Evolutionary conservation across 805 yeast genomes (phyloP), one percentile per base, ranked within the genome.

Genomic region (Myxozyma vanderwaltii): DNA sequence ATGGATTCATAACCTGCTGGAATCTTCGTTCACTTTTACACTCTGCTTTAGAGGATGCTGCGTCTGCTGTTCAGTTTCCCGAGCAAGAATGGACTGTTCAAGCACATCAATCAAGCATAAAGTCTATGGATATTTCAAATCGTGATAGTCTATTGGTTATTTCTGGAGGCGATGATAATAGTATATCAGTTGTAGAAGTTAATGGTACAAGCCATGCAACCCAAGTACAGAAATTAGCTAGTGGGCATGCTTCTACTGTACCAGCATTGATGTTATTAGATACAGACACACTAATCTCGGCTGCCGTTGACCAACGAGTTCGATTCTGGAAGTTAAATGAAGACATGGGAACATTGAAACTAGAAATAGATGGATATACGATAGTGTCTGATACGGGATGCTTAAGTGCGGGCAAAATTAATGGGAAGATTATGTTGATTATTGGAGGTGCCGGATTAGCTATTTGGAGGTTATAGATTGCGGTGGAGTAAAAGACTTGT

Each of bases 151-250:
- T 62, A 56, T 54, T 74, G 23, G 71, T 88, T 3, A 75, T 84
- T 4, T 83, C 96, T 1, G 97, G 97, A 33, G 98, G 99, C 55
- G 99, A 94, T 70, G 99, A 94, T 68, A 91, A 92, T 72, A 87
- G 90, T 0, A 68, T 88, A 2, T 80, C 77, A 1, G 69, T 81
- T 0, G 72, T 79, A 1, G 59, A 68, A 15, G 63, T 86, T 33
- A 3, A 19, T 33, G 40, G 54, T 21, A 68, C 66, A 8, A 59
- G 52, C 0, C 48, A 54, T 1, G 54, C 66, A 3, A 49, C 47
- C 4, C 63, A 67, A 1, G 52, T 70, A 2, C 68, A 81, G 29
- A 60, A 63, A 0, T 69, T 75, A 0, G 76, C 75, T 8, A 71
- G 74, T 27, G 97, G 96, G 0, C 97, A 96, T 1, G 82, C 97